Base-by-base conservation (phyloP, 1,139 yeast species). In the Pichia sp. region DNA sequence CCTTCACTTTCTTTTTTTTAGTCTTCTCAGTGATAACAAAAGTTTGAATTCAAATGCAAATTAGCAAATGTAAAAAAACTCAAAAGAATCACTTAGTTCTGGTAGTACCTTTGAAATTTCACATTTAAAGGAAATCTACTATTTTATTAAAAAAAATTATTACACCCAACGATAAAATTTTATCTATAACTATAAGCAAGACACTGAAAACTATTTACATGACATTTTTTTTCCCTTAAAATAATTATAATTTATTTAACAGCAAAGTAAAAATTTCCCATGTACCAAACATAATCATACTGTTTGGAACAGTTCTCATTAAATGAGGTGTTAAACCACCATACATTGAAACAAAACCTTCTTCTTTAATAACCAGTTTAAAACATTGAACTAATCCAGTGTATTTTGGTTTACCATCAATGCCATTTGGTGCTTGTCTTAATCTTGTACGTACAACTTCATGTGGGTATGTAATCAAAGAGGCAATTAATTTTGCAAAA, bases 201-300 rank as follows among this genome's bases (percentile, higher is more conserved):
- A 34, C 22, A n/a, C 39, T 18, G 22, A 34, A n/a, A 19, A 36
- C 25, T 36, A 36, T 36, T 19, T 39, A 39, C 42, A 39, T 7
- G 44, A 45, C 14, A 36, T 19, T 18, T 19, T 22, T 22, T 22
- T 16, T 34, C 11, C 38, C 36, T 14, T 11, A 8, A 34, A 34
- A 34, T n/a, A 34, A n/a, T 54, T 45, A 63, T 25, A 60, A 29
- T n/a, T 56, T 51, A 11, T 89, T 81, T 49, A 86, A 72, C 44
- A 85, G 66, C 56, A 86, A 78, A 44, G 93, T 90, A 48, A 95
- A 88, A 46, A 95, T 70, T 66, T 95, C 99, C 98, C 99, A 95
- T 2, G 99, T 91, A 41, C 99, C 99, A 74, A 95, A 95, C 98
- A 95, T 93, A 59, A 95, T 91, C 66, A 95, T 90, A 62, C 96